Percentiles rank a stretch among this genome's conserved stretches.
These are phyloP conservation scores for Onygenales sp. DNA, from an alignment of 2,329 filamentous ascomycete genomes.

Conservation along the genomic window DNA sequence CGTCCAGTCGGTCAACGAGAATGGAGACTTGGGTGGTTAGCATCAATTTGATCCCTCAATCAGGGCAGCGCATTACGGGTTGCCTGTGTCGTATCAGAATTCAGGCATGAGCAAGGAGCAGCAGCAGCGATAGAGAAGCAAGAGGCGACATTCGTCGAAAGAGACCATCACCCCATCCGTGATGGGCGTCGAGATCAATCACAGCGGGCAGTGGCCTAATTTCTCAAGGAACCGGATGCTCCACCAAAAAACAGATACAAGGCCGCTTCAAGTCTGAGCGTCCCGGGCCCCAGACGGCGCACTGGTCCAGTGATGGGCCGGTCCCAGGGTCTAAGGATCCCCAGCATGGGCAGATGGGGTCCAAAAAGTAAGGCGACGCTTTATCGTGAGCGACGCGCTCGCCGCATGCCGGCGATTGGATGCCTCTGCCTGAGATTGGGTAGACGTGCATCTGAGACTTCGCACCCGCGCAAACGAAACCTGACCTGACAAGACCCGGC, in stretches of 20 bases:
- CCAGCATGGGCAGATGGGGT: background rate
- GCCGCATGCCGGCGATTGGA: constrained; percentile 22
- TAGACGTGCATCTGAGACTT: constrained; percentile 12
- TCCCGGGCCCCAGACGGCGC: background rate
- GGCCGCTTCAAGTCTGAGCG: background rate
- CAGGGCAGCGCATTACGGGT: background rate
- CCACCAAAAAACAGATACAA: background rate
- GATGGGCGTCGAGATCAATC: too few relatives aligned
- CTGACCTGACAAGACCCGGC: constrained; percentile 1
- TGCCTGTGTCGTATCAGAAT: background rate
- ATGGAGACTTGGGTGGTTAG: background rate
- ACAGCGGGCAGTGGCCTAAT: too few relatives aligned
- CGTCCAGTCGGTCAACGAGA: constrained; percentile 1
- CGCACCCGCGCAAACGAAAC: background rate
- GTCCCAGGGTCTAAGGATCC: constrained; percentile 1
- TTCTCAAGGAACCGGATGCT: background rate
- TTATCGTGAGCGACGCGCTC: constrained; percentile 22
- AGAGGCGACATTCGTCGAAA: background rate
- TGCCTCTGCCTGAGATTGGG: constrained; percentile 21
- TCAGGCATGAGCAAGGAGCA: background rate
- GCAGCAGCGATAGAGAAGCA: background rate
- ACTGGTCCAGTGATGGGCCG: background rate
- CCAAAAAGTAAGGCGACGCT: constrained; percentile 22
- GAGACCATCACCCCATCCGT: too few relatives aligned
- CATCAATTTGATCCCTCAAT: constrained; percentile 1